phyloP scores from a whole-genome alignment of 768 basidiomycete genomes.

The Auriculariales sp. region DNA sequence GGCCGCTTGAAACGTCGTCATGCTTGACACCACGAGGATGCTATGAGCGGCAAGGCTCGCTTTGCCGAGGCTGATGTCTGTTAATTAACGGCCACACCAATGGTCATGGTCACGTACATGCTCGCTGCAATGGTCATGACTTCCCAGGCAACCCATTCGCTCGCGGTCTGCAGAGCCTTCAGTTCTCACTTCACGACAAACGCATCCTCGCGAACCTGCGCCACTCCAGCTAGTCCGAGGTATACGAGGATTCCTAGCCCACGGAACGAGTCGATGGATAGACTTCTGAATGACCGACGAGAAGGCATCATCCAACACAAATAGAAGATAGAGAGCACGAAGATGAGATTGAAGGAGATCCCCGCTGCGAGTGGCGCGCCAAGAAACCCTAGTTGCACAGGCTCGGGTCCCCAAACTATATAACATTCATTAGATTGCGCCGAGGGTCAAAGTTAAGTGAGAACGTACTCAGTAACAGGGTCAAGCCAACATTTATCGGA shows the following conservation, averaged over 20 bases:
- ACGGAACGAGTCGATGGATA: slow-evolving; percentile 50
- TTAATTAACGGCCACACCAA: not conserved
- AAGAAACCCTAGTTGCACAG: slow-evolving; percentile 72
- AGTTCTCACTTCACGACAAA: no score
- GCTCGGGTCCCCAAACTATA: slow-evolving; percentile 66
- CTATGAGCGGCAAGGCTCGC: slow-evolving; percentile 77
- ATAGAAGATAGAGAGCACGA: slow-evolving; percentile 44
- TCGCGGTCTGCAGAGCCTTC: slow-evolving; percentile 57
- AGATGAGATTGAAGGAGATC: slow-evolving; percentile 78
- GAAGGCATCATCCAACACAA: no score
- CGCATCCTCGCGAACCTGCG: no score
- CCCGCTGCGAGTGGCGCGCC: slow-evolving; percentile 88
- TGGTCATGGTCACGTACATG: slow-evolving; percentile 19
- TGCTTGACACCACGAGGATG: slow-evolving; percentile 62
- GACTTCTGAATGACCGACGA: no score
- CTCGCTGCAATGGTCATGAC: slow-evolving; percentile 50
- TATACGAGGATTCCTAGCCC: slow-evolving; percentile 52
- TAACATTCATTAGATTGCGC: not conserved
- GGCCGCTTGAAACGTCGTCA: slow-evolving; percentile 70
- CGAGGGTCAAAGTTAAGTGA: not conserved
- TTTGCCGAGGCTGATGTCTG: slow-evolving; percentile 48
- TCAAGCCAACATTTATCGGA: slow-evolving; percentile 71
- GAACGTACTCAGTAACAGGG: slow-evolving; percentile 63
- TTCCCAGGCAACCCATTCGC: slow-evolving; percentile 99
- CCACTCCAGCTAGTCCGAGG: slow-evolving; percentile 72